These are phyloP conservation scores for Penicillium crustosum DNA, from an alignment of 2,329 filamentous ascomycete species.

Conservation along the genomic window DNA sequence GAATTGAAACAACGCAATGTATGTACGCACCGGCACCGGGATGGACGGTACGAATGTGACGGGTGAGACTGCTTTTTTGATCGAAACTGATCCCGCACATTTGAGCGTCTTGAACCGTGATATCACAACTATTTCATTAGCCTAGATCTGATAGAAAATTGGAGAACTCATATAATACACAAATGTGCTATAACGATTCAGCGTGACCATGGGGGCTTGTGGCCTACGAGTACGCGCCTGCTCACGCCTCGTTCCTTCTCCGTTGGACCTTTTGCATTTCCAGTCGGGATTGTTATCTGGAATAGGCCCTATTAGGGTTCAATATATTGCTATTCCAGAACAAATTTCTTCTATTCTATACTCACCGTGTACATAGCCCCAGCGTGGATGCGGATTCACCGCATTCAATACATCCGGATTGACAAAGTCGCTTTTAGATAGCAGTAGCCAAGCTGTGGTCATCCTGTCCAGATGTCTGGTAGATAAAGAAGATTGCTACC, in stretches of 20 bases:
- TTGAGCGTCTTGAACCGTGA: background rate
- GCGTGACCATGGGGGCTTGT: background rate
- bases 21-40: background rate
- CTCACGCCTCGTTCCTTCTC: background rate
- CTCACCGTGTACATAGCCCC: background rate
- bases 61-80: accelerated
- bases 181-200: background rate
- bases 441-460: background rate
- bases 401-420: background rate
- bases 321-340: background rate
- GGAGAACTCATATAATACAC: background rate
- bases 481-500: background rate
- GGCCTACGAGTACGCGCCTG: background rate
- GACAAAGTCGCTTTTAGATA: background rate
- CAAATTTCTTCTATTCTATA: too few species aligned
- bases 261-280: too few species aligned
- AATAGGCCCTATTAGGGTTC: background rate
- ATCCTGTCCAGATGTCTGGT: background rate
- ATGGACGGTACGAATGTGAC: background rate
- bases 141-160: background rate
- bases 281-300: background rate
- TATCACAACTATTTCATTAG: background rate
- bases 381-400: background rate
- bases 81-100: background rate
- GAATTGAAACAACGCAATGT: background rate